Evolutionary conservation across 2,329 filamentous ascomycete species (phyloP).

Genomic region (Leptographium galeiforme): DNA sequence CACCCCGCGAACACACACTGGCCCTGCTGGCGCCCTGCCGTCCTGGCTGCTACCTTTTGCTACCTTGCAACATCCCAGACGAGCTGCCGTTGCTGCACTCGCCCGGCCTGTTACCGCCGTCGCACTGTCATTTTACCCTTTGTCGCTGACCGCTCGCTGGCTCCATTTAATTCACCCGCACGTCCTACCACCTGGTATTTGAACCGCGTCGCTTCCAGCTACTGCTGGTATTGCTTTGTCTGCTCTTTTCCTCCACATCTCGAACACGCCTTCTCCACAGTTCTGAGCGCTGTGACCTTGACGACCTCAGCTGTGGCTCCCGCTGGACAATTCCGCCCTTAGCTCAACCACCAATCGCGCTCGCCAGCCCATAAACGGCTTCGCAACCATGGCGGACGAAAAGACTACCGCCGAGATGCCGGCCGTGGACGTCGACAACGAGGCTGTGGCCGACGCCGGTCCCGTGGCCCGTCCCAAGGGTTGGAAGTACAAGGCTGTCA

Average conservation of each 20-base stretch:
- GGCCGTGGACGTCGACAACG: background rate
- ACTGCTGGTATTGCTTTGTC: background rate
- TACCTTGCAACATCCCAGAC: no score
- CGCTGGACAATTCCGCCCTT: background rate
- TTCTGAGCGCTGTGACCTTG: no score
- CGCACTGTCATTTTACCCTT: background rate
- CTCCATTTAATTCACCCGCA: background rate
- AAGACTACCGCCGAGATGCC: conserved; percentile 1
- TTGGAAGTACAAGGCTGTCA: conserved; percentile 57
- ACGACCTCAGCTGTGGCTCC: no score
- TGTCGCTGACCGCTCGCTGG: background rate
- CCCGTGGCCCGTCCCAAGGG: conserved; percentile 26
- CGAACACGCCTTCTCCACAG: background rate
- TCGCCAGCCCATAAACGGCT: background rate
- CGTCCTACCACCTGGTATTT: background rate
- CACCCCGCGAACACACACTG: no score
- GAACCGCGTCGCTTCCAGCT: background rate
- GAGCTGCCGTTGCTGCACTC: no score
- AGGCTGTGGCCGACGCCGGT: background rate
- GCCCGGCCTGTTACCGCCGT: no score
- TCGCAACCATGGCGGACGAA: conserved; percentile 6
- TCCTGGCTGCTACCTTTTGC: no score
- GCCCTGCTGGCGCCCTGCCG: no score
- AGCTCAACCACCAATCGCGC: background rate
- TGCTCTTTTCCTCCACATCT: background rate